phyloP scores from a whole-genome alignment of 2,329 filamentous ascomycete genomes.

The Zymoseptoria ardabiliae region DNA sequence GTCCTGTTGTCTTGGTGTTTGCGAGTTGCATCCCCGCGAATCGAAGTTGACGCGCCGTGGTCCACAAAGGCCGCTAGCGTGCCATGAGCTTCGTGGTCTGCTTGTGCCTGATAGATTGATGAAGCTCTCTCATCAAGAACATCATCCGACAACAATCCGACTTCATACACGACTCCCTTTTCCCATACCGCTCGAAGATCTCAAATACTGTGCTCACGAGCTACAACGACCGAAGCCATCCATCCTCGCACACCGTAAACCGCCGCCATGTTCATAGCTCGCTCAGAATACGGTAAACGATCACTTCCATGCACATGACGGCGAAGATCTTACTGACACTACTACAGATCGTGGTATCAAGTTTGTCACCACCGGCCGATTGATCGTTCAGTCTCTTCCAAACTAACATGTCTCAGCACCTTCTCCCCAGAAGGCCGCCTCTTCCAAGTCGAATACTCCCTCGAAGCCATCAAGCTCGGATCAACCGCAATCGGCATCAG shows the following conservation, averaged over 20 bases:
- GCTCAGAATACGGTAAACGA: slow-evolving; percentile 94
- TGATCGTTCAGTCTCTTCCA: not conserved
- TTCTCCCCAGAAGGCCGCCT: slow-evolving; percentile 99
- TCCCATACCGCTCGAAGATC: too few species aligned
- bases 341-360: slow-evolving; percentile 92
- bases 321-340: slow-evolving; percentile 18
- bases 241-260: slow-evolving; percentile 1
- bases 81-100: not conserved
- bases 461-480: slow-evolving; percentile 99
- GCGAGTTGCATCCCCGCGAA: not conserved
- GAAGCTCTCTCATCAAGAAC: not conserved
- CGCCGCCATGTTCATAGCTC: slow-evolving; percentile 95
- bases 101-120: not conserved
- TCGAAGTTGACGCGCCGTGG: not conserved
- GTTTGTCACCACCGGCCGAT: slow-evolving; percentile 42
- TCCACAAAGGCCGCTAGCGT: not conserved
- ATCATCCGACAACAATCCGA: not conserved
- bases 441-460: slow-evolving; percentile 99
- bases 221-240: not conserved
- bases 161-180: not conserved
- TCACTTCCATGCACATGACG: slow-evolving; percentile 15
- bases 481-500: slow-evolving; percentile 96
- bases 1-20: not conserved
- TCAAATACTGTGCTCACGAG: too few species aligned
- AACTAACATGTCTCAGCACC: slow-evolving; percentile 56